A percentile compares a stretch with the other conserved stretches of the same genome.
Evolutionary conservation across 2,329 filamentous ascomycete species (phyloP).

Genomic region (Clarireedia homoeocarpa): DNA sequence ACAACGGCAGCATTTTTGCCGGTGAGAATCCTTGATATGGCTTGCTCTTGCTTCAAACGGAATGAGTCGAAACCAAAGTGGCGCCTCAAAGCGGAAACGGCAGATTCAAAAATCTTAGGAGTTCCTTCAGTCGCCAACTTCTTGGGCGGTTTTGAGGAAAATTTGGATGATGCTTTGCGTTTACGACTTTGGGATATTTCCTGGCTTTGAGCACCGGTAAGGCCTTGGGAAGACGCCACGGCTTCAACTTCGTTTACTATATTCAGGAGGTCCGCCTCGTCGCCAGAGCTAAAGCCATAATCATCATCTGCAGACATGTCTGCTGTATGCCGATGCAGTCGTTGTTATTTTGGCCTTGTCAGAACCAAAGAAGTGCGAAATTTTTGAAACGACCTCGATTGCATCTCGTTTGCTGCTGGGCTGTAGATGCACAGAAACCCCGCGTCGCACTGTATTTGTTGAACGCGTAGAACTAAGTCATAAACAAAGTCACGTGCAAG

Average conservation of each 20-base stretch:
- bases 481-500: too few relatives aligned
- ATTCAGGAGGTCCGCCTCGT: conserved; percentile 15
- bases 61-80: conserved; percentile 36
- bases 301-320: conserved; percentile 9
- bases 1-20: conserved; percentile 37
- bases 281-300: conserved; percentile 15
- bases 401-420: not conserved
- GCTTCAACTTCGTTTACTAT: conserved; percentile 1
- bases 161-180: conserved; percentile 3
- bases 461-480: too few relatives aligned
- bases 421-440: too few relatives aligned
- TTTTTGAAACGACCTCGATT: not conserved
- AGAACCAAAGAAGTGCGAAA: not conserved
- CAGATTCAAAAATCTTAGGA: conserved; percentile 14
- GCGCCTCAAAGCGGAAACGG: conserved; percentile 30
- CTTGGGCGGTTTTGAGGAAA: conserved; percentile 4
- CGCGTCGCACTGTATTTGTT: too few relatives aligned
- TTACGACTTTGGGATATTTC: conserved; percentile 2
- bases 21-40: conserved; percentile 35
- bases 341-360: not conserved
- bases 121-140: not conserved
- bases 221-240: not conserved
- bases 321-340: not conserved
- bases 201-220: too few relatives aligned
- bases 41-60: conserved; percentile 38